Base-by-base conservation (phyloP, 345 rosid species). In the Salix caprea region DNA sequence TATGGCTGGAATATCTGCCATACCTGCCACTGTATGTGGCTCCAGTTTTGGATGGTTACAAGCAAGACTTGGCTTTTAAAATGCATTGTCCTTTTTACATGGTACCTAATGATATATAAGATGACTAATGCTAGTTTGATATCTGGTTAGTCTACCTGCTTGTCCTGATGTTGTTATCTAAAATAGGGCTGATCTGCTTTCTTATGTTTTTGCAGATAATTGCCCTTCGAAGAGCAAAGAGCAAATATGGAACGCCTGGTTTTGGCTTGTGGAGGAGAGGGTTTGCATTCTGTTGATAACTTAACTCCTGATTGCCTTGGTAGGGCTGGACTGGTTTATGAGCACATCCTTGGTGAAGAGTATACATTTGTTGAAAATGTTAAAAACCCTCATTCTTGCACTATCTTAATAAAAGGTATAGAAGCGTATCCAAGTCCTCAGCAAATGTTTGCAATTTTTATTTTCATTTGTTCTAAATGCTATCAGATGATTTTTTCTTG, bases 231-330 rank as follows among this genome's bases (percentile, higher is more conserved):
- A 91, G 99, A 88, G 98, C 99, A 5, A 96, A 96, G 91, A 88
- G 94, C 77, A 89, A 94, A 96, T 84, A 94, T 96, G 98, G 99
- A 96, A 85, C 90, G 98, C 48, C 81, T 96, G 84, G 91, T 92
- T 70, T 87, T 96, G 86, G 95, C 97, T 65, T 93, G 98, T 84
- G 99, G 98, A 70, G 99, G 99, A 81, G 98, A 94, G 81, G 97
- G 94, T 81, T 92, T 96, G 77, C 92, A 92, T 70, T 93, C 95
- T 54, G 97, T 96, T 65, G 98, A 93, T 70, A 91, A 88, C 79
- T 76, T 96, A 79, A 91, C 96, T 48, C 94, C 98, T 3, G 91
- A 88, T 52, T 93, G 88, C 80, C 97, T 96, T 84, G 98, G 99
- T 58, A 94, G 95, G 99, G 98, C 99, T 80, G 98, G 99, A 80